A percentile compares a stretch with the other conserved stretches of the same genome.
Conservation (phyloP, 768 basidiomycete species). For the Gelatoporia subvermispora region DNA sequence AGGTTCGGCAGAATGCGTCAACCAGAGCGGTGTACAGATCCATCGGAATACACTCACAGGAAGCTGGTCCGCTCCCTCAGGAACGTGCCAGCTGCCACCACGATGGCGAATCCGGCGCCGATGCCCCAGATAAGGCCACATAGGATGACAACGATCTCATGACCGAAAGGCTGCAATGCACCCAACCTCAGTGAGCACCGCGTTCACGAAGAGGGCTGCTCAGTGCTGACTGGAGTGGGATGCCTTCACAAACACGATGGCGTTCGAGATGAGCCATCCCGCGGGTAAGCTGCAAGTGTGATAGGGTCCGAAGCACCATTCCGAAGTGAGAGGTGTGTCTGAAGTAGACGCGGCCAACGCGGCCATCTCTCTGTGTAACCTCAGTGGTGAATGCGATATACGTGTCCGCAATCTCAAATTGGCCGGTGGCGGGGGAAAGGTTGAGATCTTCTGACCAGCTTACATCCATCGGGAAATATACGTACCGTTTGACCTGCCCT, state of each 20-base stretch:
- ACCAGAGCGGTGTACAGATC: not conserved
- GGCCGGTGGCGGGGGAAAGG: not conserved
- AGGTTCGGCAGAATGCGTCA: slow-evolving; percentile 47
- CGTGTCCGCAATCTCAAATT: not conserved
- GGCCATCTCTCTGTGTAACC: too few relatives aligned
- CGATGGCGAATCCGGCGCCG: slow-evolving; percentile 83
- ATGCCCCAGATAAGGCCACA: slow-evolving; percentile 91
- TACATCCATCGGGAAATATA: too few relatives aligned
- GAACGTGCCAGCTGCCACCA: slow-evolving; percentile 76
- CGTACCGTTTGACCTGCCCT: too few relatives aligned
- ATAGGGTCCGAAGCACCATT: not conserved
- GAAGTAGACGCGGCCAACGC: not conserved
- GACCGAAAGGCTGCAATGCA: slow-evolving; percentile 67
- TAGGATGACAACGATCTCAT: slow-evolving; percentile 85
- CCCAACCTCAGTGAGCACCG: not conserved
- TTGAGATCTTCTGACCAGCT: too few relatives aligned
- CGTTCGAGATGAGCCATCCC: slow-evolving; percentile 40
- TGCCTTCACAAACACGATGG: slow-evolving; percentile 36
- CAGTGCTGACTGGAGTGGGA: slow-evolving; percentile 29
- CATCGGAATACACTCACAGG: slow-evolving; percentile 46
- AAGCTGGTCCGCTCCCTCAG: slow-evolving; percentile 86
- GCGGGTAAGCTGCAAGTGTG: slow-evolving; percentile 13
- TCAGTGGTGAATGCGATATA: too few relatives aligned
- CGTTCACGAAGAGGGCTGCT: too few relatives aligned
- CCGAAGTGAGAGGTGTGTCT: too few relatives aligned